phyloP scores from a whole-genome alignment of 345 rosid genomes.

The Citrus unshiu region DNA sequence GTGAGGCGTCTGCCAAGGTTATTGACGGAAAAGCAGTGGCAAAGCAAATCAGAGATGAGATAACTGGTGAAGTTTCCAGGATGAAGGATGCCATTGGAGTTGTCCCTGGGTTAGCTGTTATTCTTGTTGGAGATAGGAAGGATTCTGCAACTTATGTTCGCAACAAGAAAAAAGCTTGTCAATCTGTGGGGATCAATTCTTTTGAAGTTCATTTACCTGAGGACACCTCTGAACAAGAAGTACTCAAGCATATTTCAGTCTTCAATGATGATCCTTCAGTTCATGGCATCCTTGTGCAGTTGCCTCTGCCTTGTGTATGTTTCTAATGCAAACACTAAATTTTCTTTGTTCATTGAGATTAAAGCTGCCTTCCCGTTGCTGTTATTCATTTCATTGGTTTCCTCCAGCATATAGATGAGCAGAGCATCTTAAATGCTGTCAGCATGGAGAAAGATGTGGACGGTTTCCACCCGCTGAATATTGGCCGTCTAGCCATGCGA shows the following conservation, averaged over 20 bases:
- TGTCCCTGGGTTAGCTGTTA: slow-evolving; percentile 81
- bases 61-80: slow-evolving; percentile 54
- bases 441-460: slow-evolving; percentile 84
- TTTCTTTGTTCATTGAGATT: not conserved
- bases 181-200: slow-evolving; percentile 71
- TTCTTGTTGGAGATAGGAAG: slow-evolving; percentile 77
- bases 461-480: slow-evolving; percentile 84
- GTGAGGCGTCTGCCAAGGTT: slow-evolving; percentile 46
- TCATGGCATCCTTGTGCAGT: slow-evolving; percentile 92
- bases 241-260: slow-evolving; percentile 48
- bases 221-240: slow-evolving; percentile 60
- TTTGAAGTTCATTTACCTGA: slow-evolving; percentile 57
- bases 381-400: slow-evolving; percentile 5
- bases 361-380: not conserved
- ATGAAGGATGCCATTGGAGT: slow-evolving; percentile 73
- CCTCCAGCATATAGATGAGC: slow-evolving; percentile 75
- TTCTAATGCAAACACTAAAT: slow-evolving; percentile 12
- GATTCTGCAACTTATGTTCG: slow-evolving; percentile 85
- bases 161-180: slow-evolving; percentile 89
- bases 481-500: slow-evolving; percentile 81
- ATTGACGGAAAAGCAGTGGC: slow-evolving; percentile 81
- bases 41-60: slow-evolving; percentile 65
- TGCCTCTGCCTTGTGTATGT: slow-evolving; percentile 75
- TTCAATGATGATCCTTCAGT: slow-evolving; percentile 69
- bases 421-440: slow-evolving; percentile 68